phyloP scores from a whole-genome alignment of 192 early-diverging fungal species.

The Pecoramyces ruminantium region DNA sequence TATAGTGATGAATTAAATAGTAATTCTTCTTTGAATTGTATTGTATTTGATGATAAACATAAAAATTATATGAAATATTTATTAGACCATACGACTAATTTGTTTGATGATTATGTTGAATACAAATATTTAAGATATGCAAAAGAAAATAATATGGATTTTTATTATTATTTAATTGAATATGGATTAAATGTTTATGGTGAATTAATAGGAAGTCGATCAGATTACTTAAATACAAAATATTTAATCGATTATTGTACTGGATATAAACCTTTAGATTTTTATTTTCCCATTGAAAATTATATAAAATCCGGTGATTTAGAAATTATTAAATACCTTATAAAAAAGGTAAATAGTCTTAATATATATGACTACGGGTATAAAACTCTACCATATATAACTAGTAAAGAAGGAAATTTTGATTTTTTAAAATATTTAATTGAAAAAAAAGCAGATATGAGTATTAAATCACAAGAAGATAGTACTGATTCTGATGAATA shows the following conservation, averaged over 20 bases:
- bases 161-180: not conserved
- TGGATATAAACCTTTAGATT: not conserved
- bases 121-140: not conserved
- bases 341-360: not conserved
- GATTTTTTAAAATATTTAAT: not conserved
- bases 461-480: not conserved
- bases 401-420: not conserved
- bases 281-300: not conserved
- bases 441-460: not conserved
- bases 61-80: not conserved
- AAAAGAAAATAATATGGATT: not conserved
- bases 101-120: not conserved
- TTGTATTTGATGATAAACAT: not conserved
- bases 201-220: not conserved
- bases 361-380: not conserved
- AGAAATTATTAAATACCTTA: not conserved
- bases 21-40: no score
- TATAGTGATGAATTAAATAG: not conserved
- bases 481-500: no score
- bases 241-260: not conserved
- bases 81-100: not conserved
- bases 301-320: not conserved
- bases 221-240: not conserved
- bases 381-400: not conserved
- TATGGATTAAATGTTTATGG: not conserved